A percentile compares a stretch with the other conserved stretches of the same genome.
These are phyloP conservation scores for Naumovozyma castellii DNA, from an alignment of 805 yeast species.

Conservation along the genomic window DNA sequence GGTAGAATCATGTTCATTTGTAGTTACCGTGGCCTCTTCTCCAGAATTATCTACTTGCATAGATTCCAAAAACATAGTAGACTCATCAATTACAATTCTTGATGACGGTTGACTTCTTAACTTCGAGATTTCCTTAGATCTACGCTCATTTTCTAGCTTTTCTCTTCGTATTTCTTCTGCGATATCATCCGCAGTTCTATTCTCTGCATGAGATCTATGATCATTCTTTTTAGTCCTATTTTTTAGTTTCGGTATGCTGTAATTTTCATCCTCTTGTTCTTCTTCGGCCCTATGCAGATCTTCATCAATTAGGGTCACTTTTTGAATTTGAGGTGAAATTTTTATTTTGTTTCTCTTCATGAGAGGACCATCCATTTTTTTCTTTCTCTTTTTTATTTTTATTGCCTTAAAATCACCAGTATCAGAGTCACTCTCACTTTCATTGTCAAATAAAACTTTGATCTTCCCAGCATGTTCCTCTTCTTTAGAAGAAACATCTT, in stretches of 20 bases:
- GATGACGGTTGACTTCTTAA: slow-evolving; percentile 13
- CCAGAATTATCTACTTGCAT: slow-evolving; percentile 3
- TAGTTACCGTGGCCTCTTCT: slow-evolving; percentile 3
- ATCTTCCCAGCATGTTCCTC: slow-evolving; percentile 10
- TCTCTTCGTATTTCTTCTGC: slow-evolving; percentile 33
- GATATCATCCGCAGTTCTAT: slow-evolving; percentile 18
- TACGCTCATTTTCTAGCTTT: slow-evolving; percentile 14
- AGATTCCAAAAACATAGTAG: slow-evolving; percentile 24
- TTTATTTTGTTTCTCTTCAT: slow-evolving; percentile 28
- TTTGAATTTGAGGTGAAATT: slow-evolving; percentile 25
- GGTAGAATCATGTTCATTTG: neutral
- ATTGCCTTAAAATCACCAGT: slow-evolving; percentile 32
- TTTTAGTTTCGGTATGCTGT: slow-evolving; percentile 19
- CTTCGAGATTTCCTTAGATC: slow-evolving; percentile 12
- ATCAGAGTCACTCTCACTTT: slow-evolving; percentile 12
- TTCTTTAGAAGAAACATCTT: neutral
- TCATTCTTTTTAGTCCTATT: slow-evolving; percentile 15
- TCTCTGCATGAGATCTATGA: slow-evolving; percentile 21
- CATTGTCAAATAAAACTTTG: slow-evolving; percentile 19
- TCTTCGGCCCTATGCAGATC: too few relatives aligned
- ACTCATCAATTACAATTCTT: slow-evolving; percentile 34
- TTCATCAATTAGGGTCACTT: slow-evolving; percentile 28
- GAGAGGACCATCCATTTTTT: slow-evolving; percentile 22
- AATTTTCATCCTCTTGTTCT: slow-evolving; percentile 1
- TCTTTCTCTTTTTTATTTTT: slow-evolving; percentile 34